Percentiles rank a stretch among this genome's conserved stretches.
These are phyloP conservation scores for Mucor irregularis DNA, from an alignment of 371 early-diverging fungal genomes.

Conservation along the genomic window DNA sequence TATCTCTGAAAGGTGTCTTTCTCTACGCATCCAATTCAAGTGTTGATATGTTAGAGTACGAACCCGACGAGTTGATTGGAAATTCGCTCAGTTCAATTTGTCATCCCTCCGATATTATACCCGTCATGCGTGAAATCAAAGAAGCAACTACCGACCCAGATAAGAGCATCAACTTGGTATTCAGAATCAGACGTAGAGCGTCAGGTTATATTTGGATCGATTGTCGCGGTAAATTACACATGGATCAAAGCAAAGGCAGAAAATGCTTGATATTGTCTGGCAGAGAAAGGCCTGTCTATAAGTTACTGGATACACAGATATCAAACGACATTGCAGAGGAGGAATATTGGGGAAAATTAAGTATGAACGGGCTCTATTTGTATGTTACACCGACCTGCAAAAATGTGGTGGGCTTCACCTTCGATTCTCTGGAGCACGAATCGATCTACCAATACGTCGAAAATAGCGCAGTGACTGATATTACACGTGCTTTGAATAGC, in stretches of 20 bases:
- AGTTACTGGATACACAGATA: conserved; percentile 19
- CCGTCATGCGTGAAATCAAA: conserved; percentile 65
- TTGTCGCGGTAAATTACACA: conserved; percentile 51
- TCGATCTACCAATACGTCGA: conserved; percentile 54
- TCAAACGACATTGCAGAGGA: not conserved
- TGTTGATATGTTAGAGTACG: conserved; percentile 47
- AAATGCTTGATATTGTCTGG: conserved; percentile 61
- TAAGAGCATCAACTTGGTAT: conserved; percentile 44
- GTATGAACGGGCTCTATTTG: conserved; percentile 55
- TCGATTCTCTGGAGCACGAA: conserved; percentile 41
- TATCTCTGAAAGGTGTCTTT: conserved; percentile 64
- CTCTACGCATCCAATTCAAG: conserved; percentile 51
- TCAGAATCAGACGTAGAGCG: conserved; percentile 48
- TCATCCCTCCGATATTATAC: conserved; percentile 64
- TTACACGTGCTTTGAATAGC: conserved; percentile 37
- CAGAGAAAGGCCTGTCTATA: conserved; percentile 39
- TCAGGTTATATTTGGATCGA: conserved; percentile 62
- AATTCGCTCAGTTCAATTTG: conserved; percentile 53
- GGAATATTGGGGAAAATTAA: conserved; percentile 59
- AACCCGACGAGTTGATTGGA: conserved; percentile 54
- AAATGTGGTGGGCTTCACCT: conserved; percentile 33
- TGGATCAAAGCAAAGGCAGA: conserved; percentile 51
- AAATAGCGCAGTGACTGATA: conserved; percentile 35
- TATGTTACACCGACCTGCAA: conserved; percentile 34
- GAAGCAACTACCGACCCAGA: conserved; percentile 28